Conservation (phyloP, 352 stramenopile species). For the Peronosclerospora sorghi region DNA sequence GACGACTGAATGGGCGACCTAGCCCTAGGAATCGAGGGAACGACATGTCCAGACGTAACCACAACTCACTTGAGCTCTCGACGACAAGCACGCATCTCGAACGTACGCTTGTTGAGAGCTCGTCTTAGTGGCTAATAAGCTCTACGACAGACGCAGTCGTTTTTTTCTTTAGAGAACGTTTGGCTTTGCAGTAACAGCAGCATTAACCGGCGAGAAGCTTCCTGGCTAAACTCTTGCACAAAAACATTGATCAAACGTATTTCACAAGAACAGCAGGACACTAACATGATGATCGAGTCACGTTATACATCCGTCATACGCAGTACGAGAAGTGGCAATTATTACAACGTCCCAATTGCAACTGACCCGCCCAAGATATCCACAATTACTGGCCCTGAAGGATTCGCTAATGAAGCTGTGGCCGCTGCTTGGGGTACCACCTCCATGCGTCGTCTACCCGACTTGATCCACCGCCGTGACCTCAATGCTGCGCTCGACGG, state of each 20-base stretch:
- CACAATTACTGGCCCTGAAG: constrained; percentile 13
- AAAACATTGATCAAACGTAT: constrained; percentile 7
- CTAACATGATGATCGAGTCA: constrained; percentile 30
- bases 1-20: constrained; percentile 17
- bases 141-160: constrained; percentile 12
- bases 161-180: constrained; percentile 12
- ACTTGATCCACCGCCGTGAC: constrained; percentile 19
- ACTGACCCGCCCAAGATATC: constrained; percentile 11
- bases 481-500: constrained; percentile 33
- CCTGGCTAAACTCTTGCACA: background rate
- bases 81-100: constrained; percentile 10
- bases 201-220: too few relatives aligned
- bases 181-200: background rate
- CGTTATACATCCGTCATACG: constrained; percentile 41
- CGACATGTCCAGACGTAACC: background rate
- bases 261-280: background rate
- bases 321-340: constrained; percentile 47
- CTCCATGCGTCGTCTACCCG: constrained; percentile 29
- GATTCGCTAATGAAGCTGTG: constrained; percentile 15
- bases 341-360: constrained; percentile 42
- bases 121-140: constrained; percentile 11
- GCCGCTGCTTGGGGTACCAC: constrained; percentile 30
- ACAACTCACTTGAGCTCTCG: constrained; percentile 19
- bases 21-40: constrained; percentile 16
- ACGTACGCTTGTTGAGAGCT: background rate